phyloP scores from a whole-genome alignment of 2,329 filamentous ascomycete genomes.

The Aureobasidium sp. region DNA sequence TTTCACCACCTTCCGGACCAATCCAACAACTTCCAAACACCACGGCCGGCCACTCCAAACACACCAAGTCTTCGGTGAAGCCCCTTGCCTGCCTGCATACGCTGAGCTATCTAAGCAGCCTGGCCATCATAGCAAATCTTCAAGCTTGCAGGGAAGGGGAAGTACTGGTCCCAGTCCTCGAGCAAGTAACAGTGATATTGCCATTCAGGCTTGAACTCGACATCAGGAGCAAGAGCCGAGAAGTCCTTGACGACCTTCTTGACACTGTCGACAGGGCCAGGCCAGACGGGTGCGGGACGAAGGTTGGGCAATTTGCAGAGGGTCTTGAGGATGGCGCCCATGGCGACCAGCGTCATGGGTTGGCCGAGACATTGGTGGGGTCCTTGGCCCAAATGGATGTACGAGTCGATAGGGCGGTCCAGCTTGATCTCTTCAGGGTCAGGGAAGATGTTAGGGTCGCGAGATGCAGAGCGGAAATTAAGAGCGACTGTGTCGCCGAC shows the following conservation, averaged over 20 bases:
- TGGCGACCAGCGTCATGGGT: slow-evolving; percentile 34
- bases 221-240: slow-evolving; percentile 22
- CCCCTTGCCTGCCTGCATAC: not conserved
- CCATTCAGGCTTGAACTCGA: slow-evolving; percentile 28
- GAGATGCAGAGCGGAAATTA: slow-evolving; percentile 36
- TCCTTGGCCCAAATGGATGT: slow-evolving; percentile 39
- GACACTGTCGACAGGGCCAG: slow-evolving; percentile 32
- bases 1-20: slow-evolving; percentile 1
- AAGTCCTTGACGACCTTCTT: slow-evolving; percentile 37
- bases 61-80: not conserved
- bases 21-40: slow-evolving; percentile 1
- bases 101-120: slow-evolving; percentile 4
- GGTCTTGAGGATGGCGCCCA: slow-evolving; percentile 41
- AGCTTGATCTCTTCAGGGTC: slow-evolving; percentile 35
- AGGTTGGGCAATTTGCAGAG: slow-evolving; percentile 35
- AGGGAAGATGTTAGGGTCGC: slow-evolving; percentile 35
- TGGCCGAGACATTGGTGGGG: slow-evolving; percentile 34
- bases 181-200: slow-evolving; percentile 40
- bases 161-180: slow-evolving; percentile 41
- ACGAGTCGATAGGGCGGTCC: slow-evolving; percentile 33
- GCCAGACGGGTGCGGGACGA: slow-evolving; percentile 32
- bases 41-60: not conserved
- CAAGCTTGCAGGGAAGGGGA: slow-evolving; percentile 38
- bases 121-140: slow-evolving; percentile 9
- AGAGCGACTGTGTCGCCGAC: slow-evolving; percentile 36